phyloP scores from a whole-genome alignment of 2,329 filamentous ascomycete species.

The Myriosclerotinia scirpicola region DNA sequence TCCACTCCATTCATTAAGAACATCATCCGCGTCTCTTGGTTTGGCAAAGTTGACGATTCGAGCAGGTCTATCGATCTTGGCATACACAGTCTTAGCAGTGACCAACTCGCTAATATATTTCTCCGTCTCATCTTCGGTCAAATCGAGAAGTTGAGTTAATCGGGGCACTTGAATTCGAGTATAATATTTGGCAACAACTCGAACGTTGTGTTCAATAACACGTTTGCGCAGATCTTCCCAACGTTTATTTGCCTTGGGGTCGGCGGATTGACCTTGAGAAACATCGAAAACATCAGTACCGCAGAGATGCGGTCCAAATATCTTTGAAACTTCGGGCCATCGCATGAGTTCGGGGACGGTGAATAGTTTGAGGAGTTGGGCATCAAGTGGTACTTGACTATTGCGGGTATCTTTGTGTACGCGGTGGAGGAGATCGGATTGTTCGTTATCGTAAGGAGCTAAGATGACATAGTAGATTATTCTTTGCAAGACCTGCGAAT shows the following conservation, averaged over 20 bases:
- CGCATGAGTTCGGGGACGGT: conserved; percentile 96
- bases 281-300: conserved; percentile 86
- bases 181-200: conserved; percentile 97
- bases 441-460: conserved; percentile 96
- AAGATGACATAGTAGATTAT: conserved; percentile 98
- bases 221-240: conserved; percentile 97
- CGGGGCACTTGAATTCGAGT: conserved; percentile 93
- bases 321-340: conserved; percentile 89
- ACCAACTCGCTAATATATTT: conserved; percentile 98
- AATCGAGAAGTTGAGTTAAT: conserved; percentile 84
- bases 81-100: conserved; percentile 95
- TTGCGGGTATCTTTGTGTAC: conserved; percentile 84
- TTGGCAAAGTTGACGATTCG: conserved; percentile 92
- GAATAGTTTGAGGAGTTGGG: conserved; percentile 87
- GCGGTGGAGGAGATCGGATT: conserved; percentile 93
- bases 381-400: conserved; percentile 72
- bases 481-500: conserved; percentile 76
- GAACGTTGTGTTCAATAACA: conserved; percentile 98
- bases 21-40: conserved; percentile 90
- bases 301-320: conserved; percentile 85
- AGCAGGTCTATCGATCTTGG: conserved; percentile 93
- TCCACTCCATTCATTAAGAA: conserved; percentile 96
- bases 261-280: conserved; percentile 61
- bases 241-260: conserved; percentile 78
- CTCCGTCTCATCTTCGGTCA: conserved; percentile 94